Conservation (phyloP, 768 basidiomycete genomes). For the Strobilomyces echinocephalus region DNA sequence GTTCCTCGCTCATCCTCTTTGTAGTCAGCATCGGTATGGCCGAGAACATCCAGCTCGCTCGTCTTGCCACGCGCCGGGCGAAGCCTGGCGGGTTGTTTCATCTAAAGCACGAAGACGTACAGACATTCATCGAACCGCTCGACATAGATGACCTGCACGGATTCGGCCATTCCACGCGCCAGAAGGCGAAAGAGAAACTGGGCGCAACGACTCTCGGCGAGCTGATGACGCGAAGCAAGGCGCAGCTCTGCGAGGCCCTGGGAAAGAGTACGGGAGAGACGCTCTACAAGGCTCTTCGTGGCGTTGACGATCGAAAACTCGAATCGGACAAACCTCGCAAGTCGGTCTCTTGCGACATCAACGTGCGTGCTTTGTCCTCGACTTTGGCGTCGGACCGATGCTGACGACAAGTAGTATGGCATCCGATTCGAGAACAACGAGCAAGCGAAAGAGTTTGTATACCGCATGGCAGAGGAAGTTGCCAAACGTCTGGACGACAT, state of each 20-base stretch:
- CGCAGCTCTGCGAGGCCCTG: constrained; percentile 60
- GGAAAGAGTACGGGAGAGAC: constrained; percentile 83
- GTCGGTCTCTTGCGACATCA: constrained; percentile 92
- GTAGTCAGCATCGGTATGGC: constrained; percentile 89
- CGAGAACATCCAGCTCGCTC: constrained; percentile 88
- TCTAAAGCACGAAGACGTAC: constrained; percentile 50
- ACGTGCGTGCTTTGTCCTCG: constrained; percentile 50
- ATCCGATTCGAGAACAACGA: constrained; percentile 85
- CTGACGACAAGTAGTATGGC: constrained; percentile 62
- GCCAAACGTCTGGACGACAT: constrained; percentile 63
- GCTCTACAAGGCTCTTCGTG: constrained; percentile 77
- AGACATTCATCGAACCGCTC: constrained; percentile 57
- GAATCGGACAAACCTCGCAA: constrained; percentile 84
- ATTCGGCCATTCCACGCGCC: constrained; percentile 69
- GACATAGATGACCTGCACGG: constrained; percentile 82
- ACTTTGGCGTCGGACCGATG: background rate
- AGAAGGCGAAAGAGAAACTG: constrained; percentile 79
- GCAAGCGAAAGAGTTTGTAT: constrained; percentile 76
- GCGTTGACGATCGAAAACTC: constrained; percentile 74
- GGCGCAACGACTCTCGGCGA: constrained; percentile 68
- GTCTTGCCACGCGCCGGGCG: constrained; percentile 84
- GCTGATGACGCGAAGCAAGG: constrained; percentile 58
- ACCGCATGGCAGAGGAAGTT: constrained; percentile 75
- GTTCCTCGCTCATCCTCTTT: background rate
- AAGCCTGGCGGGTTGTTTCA: constrained; percentile 90